Base-by-base conservation (phyloP, 352 stramenopile genomes). In the Phytophthora cactorum region DNA sequence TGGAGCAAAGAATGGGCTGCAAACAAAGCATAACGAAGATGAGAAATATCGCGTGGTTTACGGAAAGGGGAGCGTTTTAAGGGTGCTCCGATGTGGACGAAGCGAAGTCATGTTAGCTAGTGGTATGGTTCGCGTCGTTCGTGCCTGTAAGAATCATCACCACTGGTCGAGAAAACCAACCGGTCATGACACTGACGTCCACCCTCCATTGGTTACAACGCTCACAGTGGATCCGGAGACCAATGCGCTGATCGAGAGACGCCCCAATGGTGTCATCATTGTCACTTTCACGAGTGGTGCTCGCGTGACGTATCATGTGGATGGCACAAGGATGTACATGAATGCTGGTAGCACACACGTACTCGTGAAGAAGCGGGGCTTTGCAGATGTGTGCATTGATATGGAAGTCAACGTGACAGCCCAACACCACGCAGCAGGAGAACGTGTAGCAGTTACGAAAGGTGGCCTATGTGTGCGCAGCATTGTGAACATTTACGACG, bases 391-490 rank as follows among this genome's bases (percentile, higher is more conserved):
- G 27, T 87, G 68, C 53, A 74, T 92, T n/a, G 82, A 95, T 52
- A 47, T 95, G 9, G 80, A 81, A 25, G 82, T 93, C 14, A 91
- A 93, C 27, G 5, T 84, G 14, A 78, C 75, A 22, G 86, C 86
- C 12, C 68, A 83, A 41, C 75, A 74, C 12, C 86, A 94, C 43
- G 79, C 84, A 5, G 52, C 59, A 11, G 86, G 84, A 2, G 71
- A 92, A 49, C 74, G 73, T 52, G 81, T 92, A 10, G 82, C 81
- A 17, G 76, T 94, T 28, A 91, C 82, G 6, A 92, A 92, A 47
- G 84, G 86, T 15, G 86, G 86, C 3, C 59, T 92, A 22, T 84
- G 84, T 14, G 74, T 75, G 0, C 80, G 86, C 12, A 88, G 74
- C 57, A 58, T 84, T 39, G 61, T 91, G 12, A 75, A 79, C 9